Evolutionary conservation across 495 filamentous ascomycete species (phyloP).

Genomic region (Staphylotrichum longicolle): DNA sequence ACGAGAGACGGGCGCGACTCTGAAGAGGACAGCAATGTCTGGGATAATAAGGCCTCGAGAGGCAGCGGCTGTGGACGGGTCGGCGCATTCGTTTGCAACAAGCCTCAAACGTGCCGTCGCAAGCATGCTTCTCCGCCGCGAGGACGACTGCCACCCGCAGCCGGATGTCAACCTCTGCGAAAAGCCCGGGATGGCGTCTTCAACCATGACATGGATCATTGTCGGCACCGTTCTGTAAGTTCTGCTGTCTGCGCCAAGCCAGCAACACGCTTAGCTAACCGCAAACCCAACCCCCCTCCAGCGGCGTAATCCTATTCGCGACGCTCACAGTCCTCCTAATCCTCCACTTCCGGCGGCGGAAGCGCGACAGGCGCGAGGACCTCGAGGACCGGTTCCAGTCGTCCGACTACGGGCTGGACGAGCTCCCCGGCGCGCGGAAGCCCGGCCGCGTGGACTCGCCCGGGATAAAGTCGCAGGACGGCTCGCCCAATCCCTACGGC

Average conservation of each 20-base stretch:
- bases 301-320: conserved; percentile 23
- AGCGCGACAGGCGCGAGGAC: conserved; percentile 31
- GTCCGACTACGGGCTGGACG: conserved; percentile 33
- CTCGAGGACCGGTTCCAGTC: conserved; percentile 27
- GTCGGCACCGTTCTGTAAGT: conserved; percentile 31
- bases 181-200: conserved; percentile 28
- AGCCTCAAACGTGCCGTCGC: conserved; percentile 21
- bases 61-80: background rate
- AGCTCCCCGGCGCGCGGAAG: conserved; percentile 13
- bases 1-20: no score
- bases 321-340: conserved; percentile 23
- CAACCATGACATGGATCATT: conserved; percentile 26
- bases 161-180: conserved; percentile 30
- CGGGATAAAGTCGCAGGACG: conserved; percentile 15
- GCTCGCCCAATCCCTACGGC: conserved; percentile 9
- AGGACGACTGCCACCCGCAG: conserved; percentile 19
- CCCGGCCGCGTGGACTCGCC: background rate
- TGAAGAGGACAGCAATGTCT: conserved; percentile 14
- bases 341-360: conserved; percentile 28
- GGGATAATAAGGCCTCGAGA: background rate
- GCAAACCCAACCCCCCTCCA: conserved; percentile 9
- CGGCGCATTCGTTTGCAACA: conserved; percentile 4
- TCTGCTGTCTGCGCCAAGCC: no score
- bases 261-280: no score
- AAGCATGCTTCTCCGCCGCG: conserved; percentile 22